These are phyloP conservation scores for Lonicera japonica DNA, from an alignment of 129 eudicot species.

Conservation along the genomic window DNA sequence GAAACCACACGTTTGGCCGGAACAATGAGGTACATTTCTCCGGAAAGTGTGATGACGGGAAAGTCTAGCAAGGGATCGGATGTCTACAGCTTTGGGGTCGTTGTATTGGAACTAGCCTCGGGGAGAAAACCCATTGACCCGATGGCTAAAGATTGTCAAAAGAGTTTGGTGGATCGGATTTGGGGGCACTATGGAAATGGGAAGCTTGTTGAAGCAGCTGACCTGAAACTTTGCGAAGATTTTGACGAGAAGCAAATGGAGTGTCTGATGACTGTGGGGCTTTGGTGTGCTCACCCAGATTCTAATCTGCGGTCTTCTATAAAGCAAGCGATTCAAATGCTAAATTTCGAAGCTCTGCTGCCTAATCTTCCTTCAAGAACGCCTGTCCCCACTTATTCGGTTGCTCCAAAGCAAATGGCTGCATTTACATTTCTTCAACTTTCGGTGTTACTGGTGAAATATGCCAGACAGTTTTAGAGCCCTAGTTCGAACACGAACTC, in stretches of 20 bases:
- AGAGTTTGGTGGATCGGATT: slow-evolving; percentile 27
- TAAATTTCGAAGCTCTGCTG: slow-evolving; percentile 26
- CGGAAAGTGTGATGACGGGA: slow-evolving; percentile 34
- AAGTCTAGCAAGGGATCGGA: slow-evolving; percentile 48
- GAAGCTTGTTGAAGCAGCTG: slow-evolving; percentile 33
- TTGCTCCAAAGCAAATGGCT: not conserved
- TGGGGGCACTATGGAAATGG: slow-evolving; percentile 41
- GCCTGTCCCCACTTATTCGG: slow-evolving; percentile 23
- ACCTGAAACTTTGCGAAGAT: slow-evolving; percentile 18
- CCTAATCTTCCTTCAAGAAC: slow-evolving; percentile 29
- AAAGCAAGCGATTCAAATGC: slow-evolving; percentile 33
- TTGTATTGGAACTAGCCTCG: slow-evolving; percentile 35
- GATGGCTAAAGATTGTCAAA: slow-evolving; percentile 10
- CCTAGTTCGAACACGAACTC: not conserved
- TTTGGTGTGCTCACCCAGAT: slow-evolving; percentile 59
- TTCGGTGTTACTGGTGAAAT: slow-evolving; percentile 7
- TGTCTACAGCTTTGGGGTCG: slow-evolving; percentile 47
- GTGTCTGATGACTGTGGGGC: slow-evolving; percentile 37
- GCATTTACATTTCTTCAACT: not conserved
- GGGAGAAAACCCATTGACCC: slow-evolving; percentile 33
- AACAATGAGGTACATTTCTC: slow-evolving; percentile 61
- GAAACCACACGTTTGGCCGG: slow-evolving; percentile 37
- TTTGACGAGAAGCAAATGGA: slow-evolving; percentile 24
- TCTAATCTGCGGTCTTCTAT: slow-evolving; percentile 26
- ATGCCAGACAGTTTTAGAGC: slow-evolving; percentile 10